Evolutionary conservation across 345 rosid species (phyloP).

Genomic region (Lumnitzera littorea): DNA sequence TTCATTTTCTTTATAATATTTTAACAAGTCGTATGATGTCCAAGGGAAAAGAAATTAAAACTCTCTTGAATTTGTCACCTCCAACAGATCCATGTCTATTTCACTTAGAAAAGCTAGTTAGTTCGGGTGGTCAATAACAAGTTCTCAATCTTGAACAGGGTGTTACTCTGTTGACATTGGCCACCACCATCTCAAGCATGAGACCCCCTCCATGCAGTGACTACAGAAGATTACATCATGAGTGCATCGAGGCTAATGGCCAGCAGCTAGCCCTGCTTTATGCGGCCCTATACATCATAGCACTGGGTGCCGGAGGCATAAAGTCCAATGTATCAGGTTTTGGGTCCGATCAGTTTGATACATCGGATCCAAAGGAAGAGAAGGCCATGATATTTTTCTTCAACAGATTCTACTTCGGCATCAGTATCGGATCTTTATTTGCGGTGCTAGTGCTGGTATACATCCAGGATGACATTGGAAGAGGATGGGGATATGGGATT

Average conservation of each 20-base stretch:
- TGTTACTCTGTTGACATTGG: slow-evolving; percentile 50
- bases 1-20: too few species aligned
- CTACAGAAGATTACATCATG: slow-evolving; percentile 40
- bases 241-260: slow-evolving; percentile 67
- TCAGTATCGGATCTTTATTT: slow-evolving; percentile 78
- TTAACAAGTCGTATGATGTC: too few species aligned
- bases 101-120: too few species aligned
- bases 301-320: slow-evolving; percentile 86
- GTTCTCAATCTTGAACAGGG: slow-evolving; percentile 32
- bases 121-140: too few species aligned
- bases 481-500: slow-evolving; percentile 94
- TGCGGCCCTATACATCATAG: slow-evolving; percentile 70
- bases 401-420: slow-evolving; percentile 59
- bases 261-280: slow-evolving; percentile 62
- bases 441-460: slow-evolving; percentile 70
- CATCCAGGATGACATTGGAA: slow-evolving; percentile 79
- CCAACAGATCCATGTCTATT: too few species aligned
- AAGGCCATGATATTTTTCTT: slow-evolving; percentile 75
- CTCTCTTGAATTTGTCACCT: too few species aligned
- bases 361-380: slow-evolving; percentile 67
- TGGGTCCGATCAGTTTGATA: slow-evolving; percentile 86
- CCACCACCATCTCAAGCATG: slow-evolving; percentile 67
- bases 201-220: slow-evolving; percentile 70
- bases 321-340: slow-evolving; percentile 91
- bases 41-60: too few species aligned